A percentile compares a stretch with the other conserved stretches of the same genome.
Evolutionary conservation across 768 basidiomycete species (phyloP).

Genomic region (Termitomyces sp.): DNA sequence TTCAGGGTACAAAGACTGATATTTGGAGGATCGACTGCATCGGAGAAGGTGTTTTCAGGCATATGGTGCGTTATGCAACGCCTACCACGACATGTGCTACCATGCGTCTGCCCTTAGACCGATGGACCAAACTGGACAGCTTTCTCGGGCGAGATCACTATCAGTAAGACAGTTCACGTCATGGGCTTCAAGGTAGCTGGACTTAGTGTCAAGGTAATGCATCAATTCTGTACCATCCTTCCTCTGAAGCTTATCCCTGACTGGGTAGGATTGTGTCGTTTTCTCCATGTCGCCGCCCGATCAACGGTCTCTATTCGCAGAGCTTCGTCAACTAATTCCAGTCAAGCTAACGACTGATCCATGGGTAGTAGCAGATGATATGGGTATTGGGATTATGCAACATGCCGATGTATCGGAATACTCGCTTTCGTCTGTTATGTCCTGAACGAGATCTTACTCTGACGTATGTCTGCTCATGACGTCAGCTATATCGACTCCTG

Average conservation of each 20-base stretch:
- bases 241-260: not conserved
- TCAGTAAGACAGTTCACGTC: constrained; percentile 42
- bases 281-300: constrained; percentile 58
- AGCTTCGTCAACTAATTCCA: constrained; percentile 59
- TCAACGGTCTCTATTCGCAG: constrained; percentile 47
- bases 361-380: constrained; percentile 40
- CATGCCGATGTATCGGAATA: constrained; percentile 5
- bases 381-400: constrained; percentile 21
- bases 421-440: constrained; percentile 7
- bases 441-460: not conserved
- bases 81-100: not conserved
- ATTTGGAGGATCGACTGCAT: constrained; percentile 66
- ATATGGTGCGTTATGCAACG: constrained; percentile 36
- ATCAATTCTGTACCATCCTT: not conserved
- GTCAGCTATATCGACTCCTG: constrained; percentile 1
- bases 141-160: constrained; percentile 58
- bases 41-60: constrained; percentile 58
- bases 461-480: constrained; percentile 6
- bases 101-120: constrained; percentile 32
- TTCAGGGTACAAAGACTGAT: constrained; percentile 55
- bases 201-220: constrained; percentile 53
- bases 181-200: constrained; percentile 66
- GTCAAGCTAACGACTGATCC: constrained; percentile 61
- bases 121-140: constrained; percentile 58
- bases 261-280: constrained; percentile 57